These are phyloP conservation scores for Hyphodiscus hymeniophilus DNA, from an alignment of 495 filamentous ascomycete genomes.

Conservation along the genomic window DNA sequence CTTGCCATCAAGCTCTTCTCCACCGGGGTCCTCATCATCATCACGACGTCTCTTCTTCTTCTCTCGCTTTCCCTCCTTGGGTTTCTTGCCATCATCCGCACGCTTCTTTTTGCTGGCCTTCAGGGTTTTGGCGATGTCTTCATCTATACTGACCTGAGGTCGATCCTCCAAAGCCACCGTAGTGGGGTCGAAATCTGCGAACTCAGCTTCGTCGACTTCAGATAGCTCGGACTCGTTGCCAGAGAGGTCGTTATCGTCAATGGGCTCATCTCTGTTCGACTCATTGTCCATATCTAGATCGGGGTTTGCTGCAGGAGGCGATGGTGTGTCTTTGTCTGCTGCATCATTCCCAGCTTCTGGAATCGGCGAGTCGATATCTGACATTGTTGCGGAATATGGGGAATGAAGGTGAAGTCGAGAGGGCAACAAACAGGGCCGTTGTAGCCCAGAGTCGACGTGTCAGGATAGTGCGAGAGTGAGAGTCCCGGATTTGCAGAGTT, in stretches of 20 bases:
- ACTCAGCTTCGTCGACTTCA: slow-evolving; percentile 91
- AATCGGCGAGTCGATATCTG: slow-evolving; percentile 26
- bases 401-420: neutral
- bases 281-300: slow-evolving; percentile 24
- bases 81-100: slow-evolving; percentile 55
- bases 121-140: slow-evolving; percentile 67
- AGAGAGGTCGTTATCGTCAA: slow-evolving; percentile 39
- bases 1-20: slow-evolving; percentile 49
- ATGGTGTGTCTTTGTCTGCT: slow-evolving; percentile 29
- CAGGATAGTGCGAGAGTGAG: too few species aligned
- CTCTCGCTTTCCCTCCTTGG: slow-evolving; percentile 67
- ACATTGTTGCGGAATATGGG: slow-evolving; percentile 13
- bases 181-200: slow-evolving; percentile 81
- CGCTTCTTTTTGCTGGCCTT: slow-evolving; percentile 76
- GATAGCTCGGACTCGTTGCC: slow-evolving; percentile 83
- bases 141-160: slow-evolving; percentile 73
- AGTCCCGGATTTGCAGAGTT: too few species aligned
- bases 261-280: slow-evolving; percentile 5
- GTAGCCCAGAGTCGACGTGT: neutral
- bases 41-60: slow-evolving; percentile 56
- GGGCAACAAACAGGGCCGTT: neutral
- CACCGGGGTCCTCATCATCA: slow-evolving; percentile 45
- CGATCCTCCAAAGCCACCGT: slow-evolving; percentile 70
- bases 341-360: slow-evolving; percentile 38
- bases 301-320: slow-evolving; percentile 29